These are phyloP conservation scores for Fusarium nodosum DNA, from an alignment of 2,329 filamentous ascomycete genomes.

Conservation along the genomic window DNA sequence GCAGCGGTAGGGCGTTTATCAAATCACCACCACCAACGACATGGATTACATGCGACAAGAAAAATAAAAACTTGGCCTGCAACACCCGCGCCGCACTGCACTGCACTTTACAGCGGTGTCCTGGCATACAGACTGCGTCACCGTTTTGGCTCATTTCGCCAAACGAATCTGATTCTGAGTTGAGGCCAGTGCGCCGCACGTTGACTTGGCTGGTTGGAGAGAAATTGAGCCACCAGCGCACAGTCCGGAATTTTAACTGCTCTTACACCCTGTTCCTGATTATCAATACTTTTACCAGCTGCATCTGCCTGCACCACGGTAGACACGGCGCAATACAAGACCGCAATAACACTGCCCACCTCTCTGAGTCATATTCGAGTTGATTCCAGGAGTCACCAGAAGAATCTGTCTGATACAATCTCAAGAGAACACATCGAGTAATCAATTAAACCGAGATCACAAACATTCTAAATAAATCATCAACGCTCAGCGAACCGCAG, in stretches of 20 bases:
- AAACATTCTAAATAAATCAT: conserved; percentile 19
- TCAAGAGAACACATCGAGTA: neutral
- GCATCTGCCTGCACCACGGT: conserved; percentile 2
- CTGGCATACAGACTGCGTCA: conserved; percentile 44
- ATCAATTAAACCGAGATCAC: neutral
- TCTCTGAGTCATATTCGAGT: conserved; percentile 37
- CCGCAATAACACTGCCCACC: conserved; percentile 38
- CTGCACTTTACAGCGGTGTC: conserved; percentile 39
- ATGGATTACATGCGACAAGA: conserved; percentile 8
- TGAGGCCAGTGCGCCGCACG: conserved; percentile 46
- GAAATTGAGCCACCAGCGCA: conserved; percentile 32
- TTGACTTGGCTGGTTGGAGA: conserved; percentile 39
- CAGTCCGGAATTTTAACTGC: conserved; percentile 41
- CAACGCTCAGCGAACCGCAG: conserved; percentile 6
- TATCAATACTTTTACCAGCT: conserved; percentile 28
- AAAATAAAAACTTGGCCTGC: conserved; percentile 37
- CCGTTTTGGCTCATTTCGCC: conserved; percentile 47
- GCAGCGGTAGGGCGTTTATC: conserved; percentile 34
- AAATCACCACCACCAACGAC: neutral
- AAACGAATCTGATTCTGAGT: conserved; percentile 23
- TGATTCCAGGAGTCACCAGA: conserved; percentile 25
- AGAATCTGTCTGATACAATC: neutral
- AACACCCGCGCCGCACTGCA: conserved; percentile 36
- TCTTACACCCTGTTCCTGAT: conserved; percentile 45
- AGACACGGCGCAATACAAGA: conserved; percentile 8